Base-by-base conservation (phyloP, 176 grass and related monocot species). In the Lolium multiflorum region DNA sequence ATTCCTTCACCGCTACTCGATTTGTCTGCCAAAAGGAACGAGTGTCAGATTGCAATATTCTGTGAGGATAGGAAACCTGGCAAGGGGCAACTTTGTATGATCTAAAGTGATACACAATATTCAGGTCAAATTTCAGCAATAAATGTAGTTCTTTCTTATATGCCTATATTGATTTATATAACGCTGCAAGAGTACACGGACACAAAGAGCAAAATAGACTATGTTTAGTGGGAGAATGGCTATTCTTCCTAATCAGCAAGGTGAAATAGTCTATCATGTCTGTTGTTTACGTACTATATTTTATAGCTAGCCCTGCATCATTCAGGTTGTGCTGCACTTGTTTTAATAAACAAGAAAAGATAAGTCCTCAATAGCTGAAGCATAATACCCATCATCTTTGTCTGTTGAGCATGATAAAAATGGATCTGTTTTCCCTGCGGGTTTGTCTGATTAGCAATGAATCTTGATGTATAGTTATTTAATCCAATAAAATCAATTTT, bases 401-500 rank as follows among this genome's bases (percentile, higher is more conserved):
- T 78, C 84, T 94, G 81, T 82, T 95, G 90, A n/a, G 91, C 92
- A 85, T 66, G 55, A 71, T 92, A 92, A 58, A 92, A 96, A 90
- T 85, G 81, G 54, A 90, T 88, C 78, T 81, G 87, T 66, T 76
- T 17, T 83, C 84, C 56, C 65, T 76, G 20, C 77, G 84, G 63
- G 55, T 58, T 81, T 8, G 79, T 31, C 51, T 41, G 75, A 85
- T 98, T 71, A 88, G 90, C 81, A 92, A 98, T 94, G 83, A 96
- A 76, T 88, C 91, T 96, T 1, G 92, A 87, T 37, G 96, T 98
- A 81, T 98, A 98, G 82, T 98, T 94, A 85, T 98, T 98, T 60
- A 98, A 71, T 66, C 96, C 96, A 86, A 98, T 16, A 94, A 98
- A 98, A 80, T 98, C 96, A 86, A 94, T 87, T 81, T 94, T 89